Percentiles rank a stretch among this genome's conserved stretches.
phyloP scores from a whole-genome alignment of 2,329 filamentous ascomycete species.

The Aschersonia sp. region DNA sequence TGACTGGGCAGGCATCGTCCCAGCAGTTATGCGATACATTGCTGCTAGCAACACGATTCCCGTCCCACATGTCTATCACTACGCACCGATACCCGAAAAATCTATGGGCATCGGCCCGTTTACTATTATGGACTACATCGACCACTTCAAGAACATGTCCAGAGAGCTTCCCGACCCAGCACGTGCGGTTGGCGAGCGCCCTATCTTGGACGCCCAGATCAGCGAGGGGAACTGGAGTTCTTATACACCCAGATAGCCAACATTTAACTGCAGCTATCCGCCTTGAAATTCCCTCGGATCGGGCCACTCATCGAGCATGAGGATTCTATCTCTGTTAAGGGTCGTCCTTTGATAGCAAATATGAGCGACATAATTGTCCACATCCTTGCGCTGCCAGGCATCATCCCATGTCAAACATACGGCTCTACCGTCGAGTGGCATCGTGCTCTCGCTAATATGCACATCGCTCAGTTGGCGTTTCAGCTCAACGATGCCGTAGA shows the following conservation, averaged over 20 bases:
- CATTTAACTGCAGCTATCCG: slow-evolving; percentile 24
- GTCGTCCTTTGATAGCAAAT: slow-evolving; percentile 21
- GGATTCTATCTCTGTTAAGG: slow-evolving; percentile 12
- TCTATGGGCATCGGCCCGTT: slow-evolving; percentile 19
- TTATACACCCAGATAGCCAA: slow-evolving; percentile 26
- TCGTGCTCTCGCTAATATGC: slow-evolving; percentile 17
- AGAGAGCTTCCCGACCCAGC: slow-evolving; percentile 13
- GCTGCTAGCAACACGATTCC: slow-evolving; percentile 18
- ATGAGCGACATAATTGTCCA: slow-evolving; percentile 21
- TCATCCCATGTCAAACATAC: slow-evolving; percentile 14
- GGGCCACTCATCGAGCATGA: slow-evolving; percentile 17
- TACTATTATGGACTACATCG: slow-evolving; percentile 22
- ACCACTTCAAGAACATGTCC: slow-evolving; percentile 14
- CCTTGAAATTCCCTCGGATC: slow-evolving; percentile 18
- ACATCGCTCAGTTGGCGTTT: slow-evolving; percentile 19
- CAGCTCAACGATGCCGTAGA: slow-evolving; percentile 23
- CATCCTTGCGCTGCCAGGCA: slow-evolving; percentile 8
- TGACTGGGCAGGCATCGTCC: slow-evolving; percentile 13
- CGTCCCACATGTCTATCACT: slow-evolving; percentile 17
- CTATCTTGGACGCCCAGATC: slow-evolving; percentile 19
- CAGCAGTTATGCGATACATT: slow-evolving; percentile 14
- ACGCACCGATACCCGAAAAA: slow-evolving; percentile 15
- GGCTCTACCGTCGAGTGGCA: slow-evolving; percentile 17
- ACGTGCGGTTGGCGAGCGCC: slow-evolving; percentile 9
- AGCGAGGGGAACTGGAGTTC: slow-evolving; percentile 14